Conservation (phyloP, 345 rosid species). For the Jatropha curcas region DNA sequence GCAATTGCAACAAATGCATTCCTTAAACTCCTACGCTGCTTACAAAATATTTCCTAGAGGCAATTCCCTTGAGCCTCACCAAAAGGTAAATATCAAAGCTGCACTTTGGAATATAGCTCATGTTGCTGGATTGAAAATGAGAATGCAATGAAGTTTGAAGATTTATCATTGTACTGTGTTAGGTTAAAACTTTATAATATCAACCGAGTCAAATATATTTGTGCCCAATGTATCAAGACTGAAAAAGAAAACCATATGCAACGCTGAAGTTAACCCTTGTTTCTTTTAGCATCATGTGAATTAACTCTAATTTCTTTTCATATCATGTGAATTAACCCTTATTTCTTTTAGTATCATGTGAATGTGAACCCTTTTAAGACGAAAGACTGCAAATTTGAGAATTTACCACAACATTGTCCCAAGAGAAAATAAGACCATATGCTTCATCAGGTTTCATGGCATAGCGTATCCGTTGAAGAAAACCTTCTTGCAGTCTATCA, state of each 20-base stretch:
- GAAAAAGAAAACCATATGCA: background rate
- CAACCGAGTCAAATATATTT: background rate
- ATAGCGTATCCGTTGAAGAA: slow-evolving; percentile 85
- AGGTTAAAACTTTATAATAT: slow-evolving; percentile 6
- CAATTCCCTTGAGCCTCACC: background rate
- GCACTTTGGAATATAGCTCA: background rate
- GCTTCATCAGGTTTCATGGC: slow-evolving; percentile 99
- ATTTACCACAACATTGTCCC: slow-evolving; percentile 96
- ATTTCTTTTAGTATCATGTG: background rate
- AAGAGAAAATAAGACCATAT: slow-evolving; percentile 92
- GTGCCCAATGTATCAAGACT: slow-evolving; percentile 14
- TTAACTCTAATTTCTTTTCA: background rate
- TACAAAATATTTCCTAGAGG: background rate
- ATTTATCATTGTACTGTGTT: background rate
- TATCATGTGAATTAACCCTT: background rate
- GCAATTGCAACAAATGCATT: background rate
- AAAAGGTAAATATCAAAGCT: background rate
- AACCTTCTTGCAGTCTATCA: slow-evolving; percentile 90
- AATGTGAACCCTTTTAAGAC: background rate
- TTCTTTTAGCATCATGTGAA: background rate
- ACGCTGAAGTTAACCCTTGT: background rate
- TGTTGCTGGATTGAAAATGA: background rate
- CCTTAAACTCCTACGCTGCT: background rate
- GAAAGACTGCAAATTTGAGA: slow-evolving; percentile 2
- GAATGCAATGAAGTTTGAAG: background rate